Evolutionary conservation across 1,284 basidiomycete species (phyloP).

Genomic region (Earliella scabrosa): DNA sequence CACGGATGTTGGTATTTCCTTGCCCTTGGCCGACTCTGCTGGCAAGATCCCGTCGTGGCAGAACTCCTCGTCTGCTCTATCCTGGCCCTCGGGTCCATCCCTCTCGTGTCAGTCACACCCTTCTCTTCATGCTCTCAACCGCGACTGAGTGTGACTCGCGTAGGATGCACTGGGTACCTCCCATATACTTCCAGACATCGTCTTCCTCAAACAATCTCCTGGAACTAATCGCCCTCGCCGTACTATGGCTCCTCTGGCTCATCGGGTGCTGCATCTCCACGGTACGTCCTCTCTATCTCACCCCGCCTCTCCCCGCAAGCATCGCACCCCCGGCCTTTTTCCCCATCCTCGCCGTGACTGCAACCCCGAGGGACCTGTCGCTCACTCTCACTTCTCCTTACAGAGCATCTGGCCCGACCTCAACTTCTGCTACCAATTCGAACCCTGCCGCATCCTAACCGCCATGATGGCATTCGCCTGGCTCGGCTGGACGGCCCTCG

Average conservation of each 20-base stretch:
- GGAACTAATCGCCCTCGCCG: conserved; percentile 57
- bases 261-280: conserved; percentile 63
- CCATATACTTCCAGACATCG: conserved; percentile 5
- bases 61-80: conserved; percentile 65
- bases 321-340: conserved; percentile 1
- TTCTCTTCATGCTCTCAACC: conserved; percentile 43
- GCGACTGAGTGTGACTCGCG: conserved; percentile 26
- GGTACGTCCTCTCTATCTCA: conserved; percentile 41
- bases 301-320: neutral
- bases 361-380: no score
- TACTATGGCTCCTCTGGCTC: conserved; percentile 72
- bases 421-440: conserved; percentile 55
- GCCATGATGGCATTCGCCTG: conserved; percentile 72
- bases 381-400: neutral
- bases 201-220: conserved; percentile 34
- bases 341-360: neutral
- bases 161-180: conserved; percentile 17
- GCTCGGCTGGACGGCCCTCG: conserved; percentile 64
- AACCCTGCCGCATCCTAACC: conserved; percentile 62
- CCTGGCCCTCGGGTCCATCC: conserved; percentile 60
- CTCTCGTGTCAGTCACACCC: conserved; percentile 53
- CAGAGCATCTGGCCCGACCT: conserved; percentile 59
- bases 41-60: conserved; percentile 63
- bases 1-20: no score
- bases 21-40: neutral